Evolutionary conservation across 2,329 filamentous ascomycete genomes (phyloP).

Genomic region (Endoconidiophora laricicola): DNA sequence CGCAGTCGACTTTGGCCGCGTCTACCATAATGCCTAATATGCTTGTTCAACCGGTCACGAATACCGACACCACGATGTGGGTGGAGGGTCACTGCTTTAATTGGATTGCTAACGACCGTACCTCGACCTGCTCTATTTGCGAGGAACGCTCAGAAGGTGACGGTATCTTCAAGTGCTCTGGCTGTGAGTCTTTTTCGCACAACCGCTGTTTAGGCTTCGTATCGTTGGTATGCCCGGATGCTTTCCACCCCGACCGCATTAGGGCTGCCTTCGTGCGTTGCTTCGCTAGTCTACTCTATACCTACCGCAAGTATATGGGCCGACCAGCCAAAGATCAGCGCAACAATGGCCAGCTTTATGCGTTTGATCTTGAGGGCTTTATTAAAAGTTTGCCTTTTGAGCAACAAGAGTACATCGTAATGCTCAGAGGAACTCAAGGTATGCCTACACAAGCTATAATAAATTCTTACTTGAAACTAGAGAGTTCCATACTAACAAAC

Average conservation of each 20-base stretch:
- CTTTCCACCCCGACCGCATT: constrained; percentile 45
- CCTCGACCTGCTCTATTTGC: constrained; percentile 53
- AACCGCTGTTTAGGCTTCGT: constrained; percentile 44
- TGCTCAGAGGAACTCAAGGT: constrained; percentile 54
- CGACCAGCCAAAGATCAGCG: constrained; percentile 44
- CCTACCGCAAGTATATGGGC: constrained; percentile 46
- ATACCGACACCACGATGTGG: constrained; percentile 68
- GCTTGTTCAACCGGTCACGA: constrained; percentile 60
- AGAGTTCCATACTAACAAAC: constrained; percentile 14
- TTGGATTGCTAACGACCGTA: constrained; percentile 39
- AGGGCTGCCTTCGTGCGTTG: constrained; percentile 48
- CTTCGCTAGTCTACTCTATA: constrained; percentile 48
- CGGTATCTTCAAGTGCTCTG: constrained; percentile 57
- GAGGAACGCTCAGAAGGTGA: constrained; percentile 58
- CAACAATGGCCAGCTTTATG: constrained; percentile 40
- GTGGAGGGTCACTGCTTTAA: constrained; percentile 72
- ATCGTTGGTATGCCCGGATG: constrained; percentile 45
- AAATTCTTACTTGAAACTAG: not conserved
- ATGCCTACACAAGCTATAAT: constrained; percentile 16
- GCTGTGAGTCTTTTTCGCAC: constrained; percentile 42
- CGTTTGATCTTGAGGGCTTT: constrained; percentile 50
- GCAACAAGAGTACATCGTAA: constrained; percentile 45
- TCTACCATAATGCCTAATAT: constrained; percentile 78
- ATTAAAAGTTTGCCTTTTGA: constrained; percentile 48
- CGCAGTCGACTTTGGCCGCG: constrained; percentile 69